phyloP scores from a whole-genome alignment of 805 yeast genomes.

The Metahyphopichia silvanorum region DNA sequence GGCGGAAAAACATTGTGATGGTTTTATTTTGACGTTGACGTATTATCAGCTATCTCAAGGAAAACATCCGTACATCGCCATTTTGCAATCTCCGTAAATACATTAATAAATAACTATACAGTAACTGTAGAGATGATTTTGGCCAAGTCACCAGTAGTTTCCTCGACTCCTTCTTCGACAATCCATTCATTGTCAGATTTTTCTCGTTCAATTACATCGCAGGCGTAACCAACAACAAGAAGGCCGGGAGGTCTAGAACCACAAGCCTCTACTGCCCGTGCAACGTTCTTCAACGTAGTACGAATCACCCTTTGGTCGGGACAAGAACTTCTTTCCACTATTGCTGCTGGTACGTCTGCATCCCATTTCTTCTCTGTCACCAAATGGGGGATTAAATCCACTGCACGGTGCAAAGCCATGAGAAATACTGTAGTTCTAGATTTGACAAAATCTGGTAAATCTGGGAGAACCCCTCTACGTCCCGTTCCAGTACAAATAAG shows the following conservation, averaged over 20 bases:
- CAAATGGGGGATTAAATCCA: conserved; percentile 49
- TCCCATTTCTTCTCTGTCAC: conserved; percentile 59
- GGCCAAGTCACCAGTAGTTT: neutral
- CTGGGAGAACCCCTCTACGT: conserved; percentile 77
- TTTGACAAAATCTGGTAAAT: conserved; percentile 67
- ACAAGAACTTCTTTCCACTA: conserved; percentile 89
- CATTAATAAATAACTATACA: too few relatives aligned
- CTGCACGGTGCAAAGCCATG: conserved; percentile 83
- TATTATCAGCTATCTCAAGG: too few relatives aligned
- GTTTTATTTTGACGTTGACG: too few relatives aligned
- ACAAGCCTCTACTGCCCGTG: conserved; percentile 66
- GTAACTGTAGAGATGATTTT: neutral
- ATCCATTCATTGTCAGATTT: conserved; percentile 32
- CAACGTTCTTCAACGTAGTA: conserved; percentile 63
- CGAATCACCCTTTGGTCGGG: conserved; percentile 87
- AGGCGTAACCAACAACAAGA: conserved; percentile 76
- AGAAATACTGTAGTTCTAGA: conserved; percentile 81
- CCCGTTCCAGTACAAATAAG: conserved; percentile 95
- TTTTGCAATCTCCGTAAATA: too few relatives aligned
- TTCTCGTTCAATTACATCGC: conserved; percentile 46
- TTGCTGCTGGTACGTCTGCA: conserved; percentile 68
- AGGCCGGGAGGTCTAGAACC: conserved; percentile 95
- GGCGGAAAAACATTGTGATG: too few relatives aligned
- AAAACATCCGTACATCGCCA: too few relatives aligned
- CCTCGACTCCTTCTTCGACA: conserved; percentile 44